Percentiles rank a stretch among this genome's conserved stretches.
Evolutionary conservation across 2,329 filamentous ascomycete species (phyloP).

Genomic region (Epichloe festucae): DNA sequence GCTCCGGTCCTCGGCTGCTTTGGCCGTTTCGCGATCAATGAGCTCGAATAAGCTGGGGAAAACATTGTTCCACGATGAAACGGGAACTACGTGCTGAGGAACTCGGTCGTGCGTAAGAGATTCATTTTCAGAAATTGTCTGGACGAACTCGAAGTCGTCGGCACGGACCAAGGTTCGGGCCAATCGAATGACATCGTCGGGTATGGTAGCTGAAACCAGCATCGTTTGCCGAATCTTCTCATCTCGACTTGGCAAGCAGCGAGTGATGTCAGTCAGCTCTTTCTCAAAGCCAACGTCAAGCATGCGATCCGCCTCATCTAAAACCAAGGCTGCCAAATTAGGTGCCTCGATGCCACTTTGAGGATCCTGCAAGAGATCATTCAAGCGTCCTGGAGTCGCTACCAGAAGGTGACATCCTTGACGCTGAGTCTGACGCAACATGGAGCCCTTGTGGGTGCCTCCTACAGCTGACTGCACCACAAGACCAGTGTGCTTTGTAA

Average conservation of each 20-base stretch:
- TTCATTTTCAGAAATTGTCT: conserved; percentile 75
- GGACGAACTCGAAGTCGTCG: conserved; percentile 72
- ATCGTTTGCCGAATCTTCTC: conserved; percentile 72
- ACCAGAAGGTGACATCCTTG: conserved; percentile 82
- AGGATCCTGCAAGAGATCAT: conserved; percentile 64
- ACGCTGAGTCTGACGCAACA: conserved; percentile 53
- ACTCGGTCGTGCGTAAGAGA: conserved; percentile 73
- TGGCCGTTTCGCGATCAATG: conserved; percentile 43
- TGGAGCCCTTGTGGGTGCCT: conserved; percentile 63
- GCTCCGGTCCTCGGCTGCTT: conserved; percentile 24
- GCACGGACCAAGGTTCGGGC: conserved; percentile 68
- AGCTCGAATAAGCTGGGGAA: conserved; percentile 70
- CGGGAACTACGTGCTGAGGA: conserved; percentile 61
- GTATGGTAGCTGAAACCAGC: conserved; percentile 90
- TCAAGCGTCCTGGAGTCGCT: conserved; percentile 77
- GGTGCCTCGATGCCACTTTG: conserved; percentile 51
- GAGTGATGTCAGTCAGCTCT: conserved; percentile 49
- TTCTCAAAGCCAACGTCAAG: conserved; percentile 79
- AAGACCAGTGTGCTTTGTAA: conserved; percentile 53
- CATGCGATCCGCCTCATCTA: conserved; percentile 97
- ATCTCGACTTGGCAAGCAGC: conserved; percentile 46
- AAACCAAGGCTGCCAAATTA: conserved; percentile 82
- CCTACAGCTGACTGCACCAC: conserved; percentile 70
- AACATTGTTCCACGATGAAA: conserved; percentile 60
- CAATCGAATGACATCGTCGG: conserved; percentile 65